Percentiles rank a stretch among this genome's conserved stretches.
Evolutionary conservation across 495 filamentous ascomycete genomes (phyloP).

Genomic region (Corynascus novoguineensis): DNA sequence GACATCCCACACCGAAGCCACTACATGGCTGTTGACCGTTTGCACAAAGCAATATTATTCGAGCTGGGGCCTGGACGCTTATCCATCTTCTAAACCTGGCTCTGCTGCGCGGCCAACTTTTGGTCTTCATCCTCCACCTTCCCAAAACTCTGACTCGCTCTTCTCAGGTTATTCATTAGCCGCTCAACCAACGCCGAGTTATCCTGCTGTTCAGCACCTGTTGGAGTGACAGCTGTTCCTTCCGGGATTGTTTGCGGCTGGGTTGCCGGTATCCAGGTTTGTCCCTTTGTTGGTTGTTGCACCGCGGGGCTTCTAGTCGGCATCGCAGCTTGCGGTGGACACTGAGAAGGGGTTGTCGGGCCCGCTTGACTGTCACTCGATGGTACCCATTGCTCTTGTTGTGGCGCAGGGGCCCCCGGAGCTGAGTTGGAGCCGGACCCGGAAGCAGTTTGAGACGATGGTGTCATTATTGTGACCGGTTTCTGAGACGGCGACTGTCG

Average conservation of each 20-base stretch:
- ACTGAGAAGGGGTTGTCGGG: background rate
- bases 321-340: background rate
- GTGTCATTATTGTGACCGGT: background rate
- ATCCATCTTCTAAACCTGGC: background rate
- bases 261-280: background rate
- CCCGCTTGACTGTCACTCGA: background rate
- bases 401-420: background rate
- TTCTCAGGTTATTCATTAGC: conserved; percentile 41
- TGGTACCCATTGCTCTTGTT: background rate
- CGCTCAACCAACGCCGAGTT: conserved; percentile 43
- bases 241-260: background rate
- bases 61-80: background rate
- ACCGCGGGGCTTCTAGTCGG: background rate
- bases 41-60: background rate
- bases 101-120: background rate
- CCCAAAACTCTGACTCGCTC: conserved; percentile 23
- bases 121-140: background rate
- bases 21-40: background rate
- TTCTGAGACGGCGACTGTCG: background rate
- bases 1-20: background rate
- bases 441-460: background rate
- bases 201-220: background rate
- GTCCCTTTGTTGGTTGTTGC: background rate
- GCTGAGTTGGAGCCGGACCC: background rate
- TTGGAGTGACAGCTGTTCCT: background rate